Conservation (phyloP, 805 yeast species). For the Schwanniomyces polymorphus region DNA sequence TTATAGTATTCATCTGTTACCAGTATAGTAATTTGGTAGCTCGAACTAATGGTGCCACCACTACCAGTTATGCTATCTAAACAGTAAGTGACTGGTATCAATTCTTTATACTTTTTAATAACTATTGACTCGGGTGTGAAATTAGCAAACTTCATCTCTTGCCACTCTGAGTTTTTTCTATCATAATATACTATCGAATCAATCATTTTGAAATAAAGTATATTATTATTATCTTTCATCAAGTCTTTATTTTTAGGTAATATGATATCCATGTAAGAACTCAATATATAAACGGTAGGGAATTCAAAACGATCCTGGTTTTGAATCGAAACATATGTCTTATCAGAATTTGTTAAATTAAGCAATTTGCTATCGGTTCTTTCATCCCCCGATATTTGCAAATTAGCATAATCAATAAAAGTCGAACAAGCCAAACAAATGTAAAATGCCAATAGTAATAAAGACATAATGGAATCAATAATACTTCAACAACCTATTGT, state of each 20-base stretch:
- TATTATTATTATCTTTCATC: slow-evolving; percentile 6
- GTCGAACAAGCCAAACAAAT: not conserved
- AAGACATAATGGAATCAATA: not conserved
- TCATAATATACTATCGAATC: slow-evolving; percentile 8
- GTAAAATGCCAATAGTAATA: not conserved
- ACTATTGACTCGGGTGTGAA: not conserved
- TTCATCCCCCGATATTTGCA: not conserved
- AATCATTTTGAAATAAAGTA: slow-evolving; percentile 6
- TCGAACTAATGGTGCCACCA: slow-evolving; percentile 7
- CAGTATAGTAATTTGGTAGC: slow-evolving; percentile 4
- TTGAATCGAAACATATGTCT: not conserved
- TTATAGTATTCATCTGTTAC: slow-evolving; percentile 3
- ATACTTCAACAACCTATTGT: not conserved
- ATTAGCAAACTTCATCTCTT: slow-evolving; percentile 1
- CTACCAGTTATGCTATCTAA: slow-evolving; percentile 7
- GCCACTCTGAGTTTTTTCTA: slow-evolving; percentile 8
- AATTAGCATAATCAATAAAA: not conserved
- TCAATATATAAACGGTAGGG: slow-evolving; percentile 5
- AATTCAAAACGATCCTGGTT: not conserved
- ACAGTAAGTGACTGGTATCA: slow-evolving; percentile 12
- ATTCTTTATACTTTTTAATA: not conserved
- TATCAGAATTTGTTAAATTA: not conserved
- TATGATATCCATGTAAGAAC: slow-evolving; percentile 7
- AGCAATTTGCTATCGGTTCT: not conserved
- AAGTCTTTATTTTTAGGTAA: slow-evolving; percentile 1